A percentile compares a stretch with the other conserved stretches of the same genome.
Conservation (phyloP, 106 monocot species). For the Agapanthus africanus region DNA sequence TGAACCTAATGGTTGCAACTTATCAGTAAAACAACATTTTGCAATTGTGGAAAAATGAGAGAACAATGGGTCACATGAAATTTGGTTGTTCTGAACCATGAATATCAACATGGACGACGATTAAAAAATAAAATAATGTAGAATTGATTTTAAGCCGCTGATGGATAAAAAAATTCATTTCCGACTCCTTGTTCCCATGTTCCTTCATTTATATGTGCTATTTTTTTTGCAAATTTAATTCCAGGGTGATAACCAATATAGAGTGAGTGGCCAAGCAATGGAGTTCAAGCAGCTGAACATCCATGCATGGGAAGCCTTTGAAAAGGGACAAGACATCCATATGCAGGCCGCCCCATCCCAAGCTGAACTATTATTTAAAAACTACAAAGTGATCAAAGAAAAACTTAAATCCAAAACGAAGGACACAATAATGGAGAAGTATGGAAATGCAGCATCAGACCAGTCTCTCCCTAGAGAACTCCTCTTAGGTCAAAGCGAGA, state of each 20-base stretch:
- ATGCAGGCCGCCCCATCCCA: constrained; percentile 99
- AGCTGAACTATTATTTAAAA: constrained; percentile 77
- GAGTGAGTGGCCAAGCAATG: constrained; percentile 84
- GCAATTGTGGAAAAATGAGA: too few relatives aligned
- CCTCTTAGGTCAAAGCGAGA: constrained; percentile 88
- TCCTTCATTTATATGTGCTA: not conserved
- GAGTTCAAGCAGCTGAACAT: constrained; percentile 94
- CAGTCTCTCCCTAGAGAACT: constrained; percentile 79
- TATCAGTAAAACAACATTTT: too few relatives aligned
- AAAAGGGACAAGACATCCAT: constrained; percentile 97
- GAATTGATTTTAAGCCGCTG: too few relatives aligned
- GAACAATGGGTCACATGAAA: too few relatives aligned
- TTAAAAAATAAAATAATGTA: too few relatives aligned
- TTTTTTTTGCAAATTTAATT: constrained; percentile 4
- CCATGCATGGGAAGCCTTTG: constrained; percentile 96
- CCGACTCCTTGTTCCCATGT: too few relatives aligned
- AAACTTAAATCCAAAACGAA: constrained; percentile 71
- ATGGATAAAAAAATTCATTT: too few relatives aligned
- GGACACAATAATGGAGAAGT: constrained; percentile 87
- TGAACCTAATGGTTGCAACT: too few relatives aligned
- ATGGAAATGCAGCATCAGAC: constrained; percentile 89
- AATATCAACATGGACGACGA: too few relatives aligned
- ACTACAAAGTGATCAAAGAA: constrained; percentile 80
- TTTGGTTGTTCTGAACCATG: too few relatives aligned
- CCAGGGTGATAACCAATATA: constrained; percentile 92